These are phyloP conservation scores for Furcasterigmium sp. DNA, from an alignment of 2,329 filamentous ascomycete genomes.

Conservation along the genomic window DNA sequence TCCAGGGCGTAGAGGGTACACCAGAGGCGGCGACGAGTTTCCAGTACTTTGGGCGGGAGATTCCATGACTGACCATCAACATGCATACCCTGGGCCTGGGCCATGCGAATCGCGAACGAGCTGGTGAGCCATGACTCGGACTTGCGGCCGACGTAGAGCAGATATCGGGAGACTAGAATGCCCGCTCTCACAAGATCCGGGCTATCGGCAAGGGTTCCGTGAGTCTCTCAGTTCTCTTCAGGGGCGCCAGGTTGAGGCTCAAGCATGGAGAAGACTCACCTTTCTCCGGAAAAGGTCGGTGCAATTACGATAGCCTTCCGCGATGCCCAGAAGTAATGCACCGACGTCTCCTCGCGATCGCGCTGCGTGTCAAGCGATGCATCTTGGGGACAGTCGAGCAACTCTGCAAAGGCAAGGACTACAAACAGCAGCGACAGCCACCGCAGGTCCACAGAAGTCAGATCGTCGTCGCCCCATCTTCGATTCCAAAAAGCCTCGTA, in stretches of 20 bases:
- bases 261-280: background rate
- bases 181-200: constrained; percentile 32
- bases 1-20: constrained; percentile 32
- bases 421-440: constrained; percentile 36
- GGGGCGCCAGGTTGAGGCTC: no score
- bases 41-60: constrained; percentile 26
- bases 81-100: constrained; percentile 36
- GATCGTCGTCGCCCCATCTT: constrained; percentile 32
- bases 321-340: constrained; percentile 34
- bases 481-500: constrained; percentile 32
- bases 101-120: constrained; percentile 36
- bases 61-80: constrained; percentile 34
- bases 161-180: constrained; percentile 30
- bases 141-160: constrained; percentile 29
- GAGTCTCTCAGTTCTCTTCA: background rate
- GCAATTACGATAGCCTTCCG: constrained; percentile 32
- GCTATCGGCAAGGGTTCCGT: constrained; percentile 16
- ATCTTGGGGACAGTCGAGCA: constrained; percentile 26
- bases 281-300: constrained; percentile 33
- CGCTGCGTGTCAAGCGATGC: constrained; percentile 25
- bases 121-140: constrained; percentile 34
- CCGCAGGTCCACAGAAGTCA: constrained; percentile 30
- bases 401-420: constrained; percentile 30
- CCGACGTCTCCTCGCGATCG: constrained; percentile 28
- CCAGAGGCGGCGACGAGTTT: constrained; percentile 31